A percentile compares a stretch with the other conserved stretches of the same genome.
phyloP scores from a whole-genome alignment of 169 alveolate species.

The Eimeria necatrix region DNA sequence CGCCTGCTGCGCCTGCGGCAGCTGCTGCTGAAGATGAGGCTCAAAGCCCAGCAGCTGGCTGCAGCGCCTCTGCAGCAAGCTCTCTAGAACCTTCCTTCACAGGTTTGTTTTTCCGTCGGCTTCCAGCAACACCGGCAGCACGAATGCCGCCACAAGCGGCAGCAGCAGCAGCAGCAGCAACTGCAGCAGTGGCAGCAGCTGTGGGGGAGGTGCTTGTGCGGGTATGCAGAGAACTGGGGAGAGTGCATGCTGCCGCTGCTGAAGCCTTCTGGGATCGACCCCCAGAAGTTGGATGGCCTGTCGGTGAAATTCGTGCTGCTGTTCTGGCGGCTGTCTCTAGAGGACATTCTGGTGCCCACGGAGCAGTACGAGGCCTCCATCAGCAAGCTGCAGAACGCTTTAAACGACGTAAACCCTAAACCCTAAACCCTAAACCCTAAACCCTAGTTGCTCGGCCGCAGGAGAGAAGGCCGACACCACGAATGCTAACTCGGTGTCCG shows the following conservation, averaged over 20 bases:
- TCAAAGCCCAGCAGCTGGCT: background rate
- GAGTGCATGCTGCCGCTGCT: constrained; percentile 17
- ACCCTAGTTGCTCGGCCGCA: background rate
- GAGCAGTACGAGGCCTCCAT: constrained; percentile 47
- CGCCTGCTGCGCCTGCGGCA: background rate
- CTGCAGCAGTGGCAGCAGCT: constrained; percentile 39
- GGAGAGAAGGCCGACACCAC: too few species aligned
- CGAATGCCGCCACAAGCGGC: background rate
- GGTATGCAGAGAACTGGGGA: constrained; percentile 37
- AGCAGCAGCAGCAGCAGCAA: background rate
- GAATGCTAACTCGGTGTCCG: too few species aligned
- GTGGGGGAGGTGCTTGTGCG: background rate
- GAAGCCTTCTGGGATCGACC: constrained; percentile 14
- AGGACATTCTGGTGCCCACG: constrained; percentile 73
- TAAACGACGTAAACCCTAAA: constrained; percentile 46
- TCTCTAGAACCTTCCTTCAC: background rate
- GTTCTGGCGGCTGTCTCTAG: constrained; percentile 75
- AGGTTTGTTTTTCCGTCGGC: background rate
- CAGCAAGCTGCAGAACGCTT: constrained; percentile 2
- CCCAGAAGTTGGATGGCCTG: constrained; percentile 62
- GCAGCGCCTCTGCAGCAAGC: background rate
- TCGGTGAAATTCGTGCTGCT: constrained; percentile 71
- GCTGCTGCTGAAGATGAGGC: constrained; percentile 1
- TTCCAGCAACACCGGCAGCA: background rate
- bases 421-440: constrained; percentile 45